These are phyloP conservation scores for Prototheca stagnorum DNA, from an alignment of 163 green algal species.

Conservation along the genomic window DNA sequence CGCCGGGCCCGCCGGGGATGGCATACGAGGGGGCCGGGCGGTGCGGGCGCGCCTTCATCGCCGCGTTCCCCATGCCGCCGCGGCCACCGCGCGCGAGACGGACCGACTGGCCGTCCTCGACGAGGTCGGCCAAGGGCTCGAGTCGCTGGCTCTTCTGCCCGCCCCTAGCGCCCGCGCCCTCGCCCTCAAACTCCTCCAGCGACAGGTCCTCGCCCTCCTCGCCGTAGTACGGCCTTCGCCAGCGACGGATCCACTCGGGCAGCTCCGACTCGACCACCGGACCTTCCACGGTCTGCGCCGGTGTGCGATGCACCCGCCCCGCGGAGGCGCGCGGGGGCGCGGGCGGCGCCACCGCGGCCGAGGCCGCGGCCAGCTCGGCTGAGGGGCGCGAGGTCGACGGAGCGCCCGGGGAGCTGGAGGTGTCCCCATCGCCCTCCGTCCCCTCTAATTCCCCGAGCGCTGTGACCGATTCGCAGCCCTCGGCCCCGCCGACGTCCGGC, in stretches of 20 bases:
- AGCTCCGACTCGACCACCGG: not conserved
- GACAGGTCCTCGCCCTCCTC: constrained; percentile 11
- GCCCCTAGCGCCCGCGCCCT: too few species aligned
- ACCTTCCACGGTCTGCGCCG: not conserved
- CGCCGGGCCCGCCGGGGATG: constrained; percentile 12
- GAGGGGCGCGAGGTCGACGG: constrained; percentile 7
- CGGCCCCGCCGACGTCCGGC: constrained; percentile 19
- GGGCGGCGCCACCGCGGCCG: constrained; percentile 9
- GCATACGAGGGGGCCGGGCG: constrained; percentile 7
- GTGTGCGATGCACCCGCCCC: too few species aligned
- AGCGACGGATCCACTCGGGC: not conserved
- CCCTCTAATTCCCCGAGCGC: constrained; percentile 10
- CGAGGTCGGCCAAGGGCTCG: constrained; percentile 23
- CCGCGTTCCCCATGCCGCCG: constrained; percentile 40
- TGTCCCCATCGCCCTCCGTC: constrained; percentile 25
- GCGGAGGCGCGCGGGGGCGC: too few species aligned
- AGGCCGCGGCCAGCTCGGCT: constrained; percentile 1
- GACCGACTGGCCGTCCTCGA: constrained; percentile 17
- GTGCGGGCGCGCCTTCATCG: constrained; percentile 1
- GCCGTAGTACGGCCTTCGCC: constrained; percentile 5
- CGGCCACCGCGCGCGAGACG: constrained; percentile 28
- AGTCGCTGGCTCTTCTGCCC: not conserved
- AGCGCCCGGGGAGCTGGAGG: constrained; percentile 5
- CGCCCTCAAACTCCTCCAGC: constrained; percentile 5
- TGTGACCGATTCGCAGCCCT: constrained; percentile 17